These are phyloP conservation scores for Apophysomyces ossiformis DNA, from an alignment of 371 early-diverging fungal species.

Conservation along the genomic window DNA sequence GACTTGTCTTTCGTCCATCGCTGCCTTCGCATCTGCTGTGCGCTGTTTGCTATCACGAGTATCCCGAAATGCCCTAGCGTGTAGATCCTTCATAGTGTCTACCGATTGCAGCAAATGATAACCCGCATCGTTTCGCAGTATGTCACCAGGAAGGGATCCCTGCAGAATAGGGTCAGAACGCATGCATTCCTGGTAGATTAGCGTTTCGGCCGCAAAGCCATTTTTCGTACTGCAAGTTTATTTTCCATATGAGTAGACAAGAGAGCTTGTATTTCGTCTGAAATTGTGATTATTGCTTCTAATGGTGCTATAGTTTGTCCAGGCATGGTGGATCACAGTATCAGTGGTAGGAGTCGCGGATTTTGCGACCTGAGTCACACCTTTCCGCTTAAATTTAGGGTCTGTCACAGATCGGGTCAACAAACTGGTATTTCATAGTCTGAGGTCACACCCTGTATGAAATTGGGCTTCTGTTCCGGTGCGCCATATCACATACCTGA, in stretches of 20 bases:
- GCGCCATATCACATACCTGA: too few species aligned
- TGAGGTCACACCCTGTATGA: too few species aligned
- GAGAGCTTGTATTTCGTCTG: background rate
- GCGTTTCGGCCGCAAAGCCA: background rate
- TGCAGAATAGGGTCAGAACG: constrained; percentile 10
- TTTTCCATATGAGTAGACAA: constrained; percentile 1
- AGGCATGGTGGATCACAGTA: background rate
- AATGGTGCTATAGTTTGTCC: background rate
- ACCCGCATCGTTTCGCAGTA: constrained; percentile 17
- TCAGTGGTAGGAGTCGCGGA: too few species aligned
- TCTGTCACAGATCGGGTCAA: too few species aligned
- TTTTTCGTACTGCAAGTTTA: background rate
- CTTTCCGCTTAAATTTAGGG: too few species aligned
- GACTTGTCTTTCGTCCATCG: constrained; percentile 46
- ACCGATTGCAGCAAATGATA: constrained; percentile 18
- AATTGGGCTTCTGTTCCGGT: too few species aligned
- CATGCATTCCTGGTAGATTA: background rate
- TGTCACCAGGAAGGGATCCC: constrained; percentile 29
- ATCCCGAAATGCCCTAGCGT: constrained; percentile 22
- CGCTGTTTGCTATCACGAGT: constrained; percentile 41
- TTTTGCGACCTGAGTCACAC: too few species aligned
- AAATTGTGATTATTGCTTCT: constrained; percentile 1
- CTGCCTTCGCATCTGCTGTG: constrained; percentile 45
- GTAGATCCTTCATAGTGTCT: constrained; percentile 37
- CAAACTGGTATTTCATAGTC: too few species aligned